Base-by-base conservation (phyloP, 2,329 filamentous ascomycete genomes). In the Colletotrichum lindemuthianum region DNA sequence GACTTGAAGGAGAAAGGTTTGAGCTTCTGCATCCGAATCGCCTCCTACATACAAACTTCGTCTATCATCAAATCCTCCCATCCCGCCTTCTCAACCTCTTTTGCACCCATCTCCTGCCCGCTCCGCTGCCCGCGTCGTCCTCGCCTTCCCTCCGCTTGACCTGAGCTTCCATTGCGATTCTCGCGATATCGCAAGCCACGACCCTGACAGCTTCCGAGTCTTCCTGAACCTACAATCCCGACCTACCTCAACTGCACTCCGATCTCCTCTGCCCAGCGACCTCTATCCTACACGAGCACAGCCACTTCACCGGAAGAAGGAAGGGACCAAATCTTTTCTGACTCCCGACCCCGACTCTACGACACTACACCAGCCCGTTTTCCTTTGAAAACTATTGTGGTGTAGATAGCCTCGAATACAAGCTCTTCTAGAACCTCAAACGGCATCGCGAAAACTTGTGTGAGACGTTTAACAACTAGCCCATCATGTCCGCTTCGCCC, bases 301-400 rank as follows among this genome's bases (percentile, higher is more conserved):
- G 66, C 67, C 67, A 68, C 65, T 68, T 67, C 67, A 68, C 65
- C 52, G 43, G 48, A 52, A 52, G 47, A 41, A 39, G 37, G 56
- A 74, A 71, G 15, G 24, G 8, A 44, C n/a, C n/a, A 45, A 16
- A 16, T 8, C 24, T 72, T 72, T 73, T 76, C 72, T 75, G 73
- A 65, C 24, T 61, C 75, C 79, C 78, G 78, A 79, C 76, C 76
- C 72, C 78, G 77, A 76, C 70, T 24, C 24, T 77, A 78, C 80
- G 77, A 79, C 84, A 85, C 84, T 87, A 82, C 91, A 94, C 90
- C 91, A 93, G 90, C 92, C 92, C 89, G 90, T 93, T 95, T 94
- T 93, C 90, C 84, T 93, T 92, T 86, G 90, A 91, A 90, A 88
- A 85, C 88, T 86, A 59, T 63, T 65, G 86, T 88, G 92, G 92